Evolutionary conservation across 73 alveolate genomes (phyloP).

Genomic region (Durusdinium trenchii): DNA sequence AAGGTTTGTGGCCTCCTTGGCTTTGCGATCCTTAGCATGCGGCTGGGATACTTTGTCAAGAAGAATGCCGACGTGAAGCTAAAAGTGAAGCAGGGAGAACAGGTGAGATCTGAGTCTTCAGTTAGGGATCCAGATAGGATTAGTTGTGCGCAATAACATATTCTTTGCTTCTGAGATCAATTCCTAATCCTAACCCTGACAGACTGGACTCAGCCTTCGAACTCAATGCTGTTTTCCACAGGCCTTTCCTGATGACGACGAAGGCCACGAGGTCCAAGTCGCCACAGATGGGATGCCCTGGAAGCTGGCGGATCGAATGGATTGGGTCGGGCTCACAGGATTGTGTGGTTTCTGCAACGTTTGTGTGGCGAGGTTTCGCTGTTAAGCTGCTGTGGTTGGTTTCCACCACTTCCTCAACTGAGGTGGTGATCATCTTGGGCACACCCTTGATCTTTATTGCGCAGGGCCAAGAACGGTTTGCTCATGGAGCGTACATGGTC

Average conservation of each 20-base stretch:
- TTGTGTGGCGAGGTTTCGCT: background rate
- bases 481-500: background rate
- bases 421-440: conserved; percentile 84
- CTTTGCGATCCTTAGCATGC: conserved; percentile 33
- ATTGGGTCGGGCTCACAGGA: conserved; percentile 10
- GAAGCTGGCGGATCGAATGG: conserved; percentile 57
- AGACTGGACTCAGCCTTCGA: background rate
- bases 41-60: conserved; percentile 5
- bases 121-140: background rate
- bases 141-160: too few species aligned
- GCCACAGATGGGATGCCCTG: conserved; percentile 43
- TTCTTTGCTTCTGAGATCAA: too few species aligned
- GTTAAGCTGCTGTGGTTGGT: background rate
- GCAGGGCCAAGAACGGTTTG: background rate
- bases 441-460: conserved; percentile 81
- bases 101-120: background rate
- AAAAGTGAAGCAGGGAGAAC: conserved; percentile 12
- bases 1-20: conserved; percentile 79
- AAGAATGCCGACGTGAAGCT: background rate
- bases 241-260: conserved; percentile 46
- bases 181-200: background rate
- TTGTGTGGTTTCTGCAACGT: background rate
- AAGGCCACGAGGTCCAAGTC: background rate
- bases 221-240: background rate
- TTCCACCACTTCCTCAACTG: background rate